Conservation (phyloP, 1,284 basidiomycete species). For the Ceratobasidium papillatum region DNA sequence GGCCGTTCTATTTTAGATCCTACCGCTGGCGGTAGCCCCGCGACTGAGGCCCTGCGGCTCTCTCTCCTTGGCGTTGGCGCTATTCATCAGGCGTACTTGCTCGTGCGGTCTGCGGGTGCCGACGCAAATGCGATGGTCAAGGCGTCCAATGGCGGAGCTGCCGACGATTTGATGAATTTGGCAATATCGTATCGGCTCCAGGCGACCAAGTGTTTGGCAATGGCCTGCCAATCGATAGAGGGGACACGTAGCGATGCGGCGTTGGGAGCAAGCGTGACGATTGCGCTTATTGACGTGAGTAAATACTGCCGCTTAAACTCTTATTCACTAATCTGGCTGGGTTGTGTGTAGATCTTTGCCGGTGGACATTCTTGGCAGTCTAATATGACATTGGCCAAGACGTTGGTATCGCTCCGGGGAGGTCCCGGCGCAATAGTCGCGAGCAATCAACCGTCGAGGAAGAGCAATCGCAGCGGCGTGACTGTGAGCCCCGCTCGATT, state of each 20-base stretch:
- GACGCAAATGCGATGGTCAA: conserved; percentile 12
- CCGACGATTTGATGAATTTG: conserved; percentile 50
- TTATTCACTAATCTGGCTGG: conserved; percentile 8
- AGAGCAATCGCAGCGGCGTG: conserved; percentile 49
- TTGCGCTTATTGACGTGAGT: conserved; percentile 58
- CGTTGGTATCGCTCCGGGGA: conserved; percentile 56
- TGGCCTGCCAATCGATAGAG: conserved; percentile 48
- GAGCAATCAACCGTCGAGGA: conserved; percentile 47
- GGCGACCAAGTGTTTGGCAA: conserved; percentile 49
- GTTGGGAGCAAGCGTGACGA: conserved; percentile 55
- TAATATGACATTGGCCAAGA: conserved; percentile 57
- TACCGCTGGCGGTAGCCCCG: conserved; percentile 49
- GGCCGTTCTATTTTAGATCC: conserved; percentile 17
- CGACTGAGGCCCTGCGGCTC: conserved; percentile 54
- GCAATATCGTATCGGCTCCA: conserved; percentile 49
- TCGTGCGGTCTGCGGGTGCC: conserved; percentile 46
- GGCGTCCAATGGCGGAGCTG: conserved; percentile 49
- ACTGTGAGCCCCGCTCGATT: conserved; percentile 55
- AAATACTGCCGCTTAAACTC: conserved; percentile 6
- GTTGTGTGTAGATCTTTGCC: conserved; percentile 58
- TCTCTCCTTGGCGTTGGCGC: conserved; percentile 55
- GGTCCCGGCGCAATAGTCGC: conserved; percentile 50
- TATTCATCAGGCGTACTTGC: conserved; percentile 55
- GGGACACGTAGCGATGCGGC: conserved; percentile 54
- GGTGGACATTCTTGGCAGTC: conserved; percentile 57